Conservation (phyloP, 257 asterid species). For the Petrea volubilis region DNA sequence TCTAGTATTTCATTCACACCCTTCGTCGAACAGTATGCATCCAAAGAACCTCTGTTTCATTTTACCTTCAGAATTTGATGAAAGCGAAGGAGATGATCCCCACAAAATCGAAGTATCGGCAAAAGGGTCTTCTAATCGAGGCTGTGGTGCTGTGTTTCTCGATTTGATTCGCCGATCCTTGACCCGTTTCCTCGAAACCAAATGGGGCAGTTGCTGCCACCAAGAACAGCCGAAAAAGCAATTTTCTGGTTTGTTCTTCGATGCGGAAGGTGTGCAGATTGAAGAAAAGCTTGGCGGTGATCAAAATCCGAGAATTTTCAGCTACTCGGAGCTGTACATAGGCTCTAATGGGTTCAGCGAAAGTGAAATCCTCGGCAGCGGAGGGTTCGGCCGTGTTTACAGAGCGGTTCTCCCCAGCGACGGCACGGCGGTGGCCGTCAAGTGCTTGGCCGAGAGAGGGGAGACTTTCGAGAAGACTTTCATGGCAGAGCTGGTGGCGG, state of each 20-base stretch:
- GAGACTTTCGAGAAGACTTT: constrained; percentile 82
- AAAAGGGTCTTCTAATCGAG: constrained; percentile 20
- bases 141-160: constrained; percentile 35
- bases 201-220: constrained; percentile 42
- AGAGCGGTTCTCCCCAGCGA: constrained; percentile 85
- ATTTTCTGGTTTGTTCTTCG: constrained; percentile 49
- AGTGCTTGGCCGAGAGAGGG: constrained; percentile 79
- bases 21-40: constrained; percentile 46
- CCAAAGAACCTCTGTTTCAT: constrained; percentile 64
- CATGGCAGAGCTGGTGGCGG: constrained; percentile 86
- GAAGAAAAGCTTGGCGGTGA: constrained; percentile 44
- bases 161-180: constrained; percentile 37
- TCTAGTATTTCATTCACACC: no score
- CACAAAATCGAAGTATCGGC: not conserved
- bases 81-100: constrained; percentile 17
- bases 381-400: constrained; percentile 87
- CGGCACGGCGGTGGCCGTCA: constrained; percentile 80
- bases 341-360: constrained; percentile 73
- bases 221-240: constrained; percentile 21
- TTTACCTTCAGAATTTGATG: constrained; percentile 55
- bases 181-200: constrained; percentile 39
- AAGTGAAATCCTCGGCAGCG: constrained; percentile 68
- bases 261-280: constrained; percentile 72
- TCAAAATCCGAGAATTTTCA: constrained; percentile 67
- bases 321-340: constrained; percentile 84